Percentiles rank a stretch among this genome's conserved stretches.
These are phyloP conservation scores for Plasmodium malariae DNA, from an alignment of 169 alveolate species.

Conservation along the genomic window DNA sequence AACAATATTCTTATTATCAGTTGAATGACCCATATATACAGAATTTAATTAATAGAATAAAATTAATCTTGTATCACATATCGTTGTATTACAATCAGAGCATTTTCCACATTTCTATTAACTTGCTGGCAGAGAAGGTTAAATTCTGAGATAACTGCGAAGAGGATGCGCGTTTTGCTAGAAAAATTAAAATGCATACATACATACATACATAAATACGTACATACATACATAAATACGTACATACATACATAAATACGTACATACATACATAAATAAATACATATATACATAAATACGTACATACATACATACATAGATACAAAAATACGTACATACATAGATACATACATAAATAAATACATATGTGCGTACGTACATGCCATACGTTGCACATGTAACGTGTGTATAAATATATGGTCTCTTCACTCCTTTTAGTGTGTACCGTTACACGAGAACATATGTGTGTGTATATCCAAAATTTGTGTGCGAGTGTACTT, in stretches of 20 bases:
- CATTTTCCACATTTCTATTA: slow-evolving; percentile 23
- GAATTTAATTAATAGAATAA: slow-evolving; percentile 34
- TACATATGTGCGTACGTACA: too few species aligned
- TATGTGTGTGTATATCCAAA: too few species aligned
- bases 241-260: neutral
- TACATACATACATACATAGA: too few species aligned
- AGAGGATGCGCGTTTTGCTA: too few species aligned
- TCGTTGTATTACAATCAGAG: slow-evolving; percentile 47
- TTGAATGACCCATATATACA: slow-evolving; percentile 69
- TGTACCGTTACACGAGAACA: too few species aligned
- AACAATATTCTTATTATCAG: slow-evolving; percentile 64
- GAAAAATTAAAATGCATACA: neutral
- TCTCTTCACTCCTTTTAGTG: neutral
- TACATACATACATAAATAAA: neutral
- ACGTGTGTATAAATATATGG: too few species aligned
- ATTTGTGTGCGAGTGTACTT: neutral
- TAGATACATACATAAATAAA: too few species aligned
- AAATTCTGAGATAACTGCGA: too few species aligned
- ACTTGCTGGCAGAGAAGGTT: slow-evolving; percentile 72
- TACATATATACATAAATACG: too few species aligned
- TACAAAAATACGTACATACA: too few species aligned
- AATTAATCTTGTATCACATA: slow-evolving; percentile 32
- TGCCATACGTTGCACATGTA: too few species aligned
- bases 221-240: neutral
- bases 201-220: neutral